A percentile compares a stretch with the other conserved stretches of the same genome.
Conservation (phyloP, 495 filamentous ascomycete genomes). For the Barbatosphaeria neglecta region DNA sequence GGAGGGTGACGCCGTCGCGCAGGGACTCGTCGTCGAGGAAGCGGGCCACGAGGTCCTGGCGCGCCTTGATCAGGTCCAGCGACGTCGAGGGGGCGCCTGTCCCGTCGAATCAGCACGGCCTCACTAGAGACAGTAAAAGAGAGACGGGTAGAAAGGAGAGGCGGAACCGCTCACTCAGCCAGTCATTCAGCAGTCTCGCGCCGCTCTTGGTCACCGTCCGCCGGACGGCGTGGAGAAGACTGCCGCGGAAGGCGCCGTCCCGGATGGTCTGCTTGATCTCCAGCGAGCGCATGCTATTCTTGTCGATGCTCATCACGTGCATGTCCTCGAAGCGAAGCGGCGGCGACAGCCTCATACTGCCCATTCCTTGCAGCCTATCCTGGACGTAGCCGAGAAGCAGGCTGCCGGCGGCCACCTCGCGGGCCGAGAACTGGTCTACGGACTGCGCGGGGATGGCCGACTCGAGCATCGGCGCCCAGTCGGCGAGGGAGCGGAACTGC, state of each 20-base stretch:
- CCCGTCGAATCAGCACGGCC: neutral
- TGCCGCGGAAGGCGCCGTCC: slow-evolving; percentile 65
- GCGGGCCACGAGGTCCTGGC: slow-evolving; percentile 70
- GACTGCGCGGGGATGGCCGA: slow-evolving; percentile 38
- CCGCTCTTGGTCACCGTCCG: slow-evolving; percentile 86
- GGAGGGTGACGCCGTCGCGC: slow-evolving; percentile 49
- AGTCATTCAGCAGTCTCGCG: slow-evolving; percentile 64
- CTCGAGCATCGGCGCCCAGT: slow-evolving; percentile 72
- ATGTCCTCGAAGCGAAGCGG: slow-evolving; percentile 58
- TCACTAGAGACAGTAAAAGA: neutral
- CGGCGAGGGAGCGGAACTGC: slow-evolving; percentile 40
- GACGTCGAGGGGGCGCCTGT: slow-evolving; percentile 74
- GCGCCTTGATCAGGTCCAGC: slow-evolving; percentile 60
- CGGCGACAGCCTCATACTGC: slow-evolving; percentile 75
- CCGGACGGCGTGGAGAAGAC: slow-evolving; percentile 77
- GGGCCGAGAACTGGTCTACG: slow-evolving; percentile 26
- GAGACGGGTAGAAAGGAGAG: neutral
- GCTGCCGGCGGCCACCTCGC: slow-evolving; percentile 57
- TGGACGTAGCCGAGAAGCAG: slow-evolving; percentile 74
- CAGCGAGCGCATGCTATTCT: slow-evolving; percentile 74
- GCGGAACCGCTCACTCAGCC: slow-evolving; percentile 50
- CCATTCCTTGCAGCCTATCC: slow-evolving; percentile 61
- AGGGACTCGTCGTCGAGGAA: slow-evolving; percentile 53
- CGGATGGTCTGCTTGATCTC: slow-evolving; percentile 79
- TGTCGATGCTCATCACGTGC: slow-evolving; percentile 83